phyloP scores from a whole-genome alignment of 257 asterid genomes.

The Buddleja alternifolia region DNA sequence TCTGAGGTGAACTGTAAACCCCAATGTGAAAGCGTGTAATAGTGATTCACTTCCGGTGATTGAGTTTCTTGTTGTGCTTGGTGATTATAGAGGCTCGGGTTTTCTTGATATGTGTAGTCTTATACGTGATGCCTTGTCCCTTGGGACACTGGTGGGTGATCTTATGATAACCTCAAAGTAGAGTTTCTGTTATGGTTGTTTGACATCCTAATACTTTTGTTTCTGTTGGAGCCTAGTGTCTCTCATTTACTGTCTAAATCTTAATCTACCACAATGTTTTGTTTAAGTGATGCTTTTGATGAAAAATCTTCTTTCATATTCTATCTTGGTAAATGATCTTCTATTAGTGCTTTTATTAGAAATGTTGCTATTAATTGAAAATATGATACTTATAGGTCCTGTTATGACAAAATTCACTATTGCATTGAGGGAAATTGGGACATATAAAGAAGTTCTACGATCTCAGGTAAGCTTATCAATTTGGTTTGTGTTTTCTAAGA shows the following conservation, averaged over 20 bases:
- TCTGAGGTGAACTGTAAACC: not conserved
- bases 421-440: conserved; percentile 98
- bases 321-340: conserved; percentile 26
- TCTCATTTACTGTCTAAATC: not conserved
- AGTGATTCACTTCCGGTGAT: not conserved
- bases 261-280: not conserved
- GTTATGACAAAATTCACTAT: conserved; percentile 98
- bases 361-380: conserved; percentile 22
- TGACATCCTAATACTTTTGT: not conserved
- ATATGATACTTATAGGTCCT: conserved; percentile 67
- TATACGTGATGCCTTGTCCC: not conserved
- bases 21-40: not conserved
- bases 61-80: not conserved
- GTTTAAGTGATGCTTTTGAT: conserved; percentile 8
- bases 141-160: not conserved
- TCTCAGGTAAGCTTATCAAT: conserved; percentile 73
- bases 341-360: conserved; percentile 19
- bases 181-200: too few species aligned
- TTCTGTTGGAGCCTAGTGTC: conserved; percentile 8
- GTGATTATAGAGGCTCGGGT: not conserved
- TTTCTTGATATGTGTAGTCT: not conserved
- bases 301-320: conserved; percentile 15
- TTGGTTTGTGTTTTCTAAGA: not conserved
- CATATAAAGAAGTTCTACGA: conserved; percentile 99
- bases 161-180: too few species aligned